Evolutionary conservation across 352 stramenopile species (phyloP).

Genomic region (Pythium phragmiticola): DNA sequence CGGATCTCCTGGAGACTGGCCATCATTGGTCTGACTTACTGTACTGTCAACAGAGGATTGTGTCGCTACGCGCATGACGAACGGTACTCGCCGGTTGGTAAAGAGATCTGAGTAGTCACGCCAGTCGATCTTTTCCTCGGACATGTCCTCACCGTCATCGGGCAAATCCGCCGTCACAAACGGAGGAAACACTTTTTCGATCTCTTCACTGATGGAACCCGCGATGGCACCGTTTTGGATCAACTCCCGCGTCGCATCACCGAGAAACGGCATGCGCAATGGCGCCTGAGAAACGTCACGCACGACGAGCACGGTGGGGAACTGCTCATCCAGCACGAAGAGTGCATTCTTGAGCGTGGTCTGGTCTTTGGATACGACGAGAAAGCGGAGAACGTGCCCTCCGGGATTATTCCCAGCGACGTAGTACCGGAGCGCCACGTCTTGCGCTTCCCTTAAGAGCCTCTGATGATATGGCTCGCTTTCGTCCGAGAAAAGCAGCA

Average conservation of each 20-base stretch:
- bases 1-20: background rate
- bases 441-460: conserved; percentile 14
- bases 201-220: background rate
- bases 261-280: conserved; percentile 16
- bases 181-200: conserved; percentile 10
- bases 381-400: conserved; percentile 30
- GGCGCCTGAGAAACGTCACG: conserved; percentile 23
- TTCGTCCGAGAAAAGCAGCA: conserved; percentile 39
- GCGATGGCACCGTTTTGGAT: conserved; percentile 12
- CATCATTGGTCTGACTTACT: background rate
- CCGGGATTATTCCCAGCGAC: conserved; percentile 2
- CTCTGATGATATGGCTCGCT: conserved; percentile 19
- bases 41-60: background rate
- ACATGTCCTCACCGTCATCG: background rate
- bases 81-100: background rate
- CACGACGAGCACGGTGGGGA: conserved; percentile 32
- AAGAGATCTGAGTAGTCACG: conserved; percentile 25
- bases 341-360: conserved; percentile 28
- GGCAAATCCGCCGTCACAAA: conserved; percentile 8
- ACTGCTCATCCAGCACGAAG: conserved; percentile 29
- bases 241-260: conserved; percentile 8
- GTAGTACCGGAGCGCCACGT: conserved; percentile 27
- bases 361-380: conserved; percentile 30
- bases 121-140: conserved; percentile 9
- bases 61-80: background rate